Base-by-base conservation (phyloP, 495 filamentous ascomycete genomes). In the Aspergillus sparsus region DNA sequence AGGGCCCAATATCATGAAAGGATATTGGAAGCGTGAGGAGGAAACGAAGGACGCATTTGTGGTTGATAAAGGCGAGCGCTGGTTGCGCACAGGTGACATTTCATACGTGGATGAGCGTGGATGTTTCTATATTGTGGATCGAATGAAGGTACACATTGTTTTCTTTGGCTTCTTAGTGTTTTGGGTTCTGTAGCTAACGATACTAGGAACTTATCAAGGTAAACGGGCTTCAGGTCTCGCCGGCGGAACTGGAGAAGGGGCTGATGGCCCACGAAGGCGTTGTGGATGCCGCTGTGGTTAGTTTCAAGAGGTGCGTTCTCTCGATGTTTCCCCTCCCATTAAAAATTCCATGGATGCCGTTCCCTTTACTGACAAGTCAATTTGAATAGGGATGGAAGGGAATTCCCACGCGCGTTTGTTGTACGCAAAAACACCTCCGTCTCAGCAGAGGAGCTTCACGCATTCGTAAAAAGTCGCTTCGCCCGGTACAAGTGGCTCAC, bases 1-100 rank as follows among this genome's bases (percentile, higher is more conserved):
- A 15, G 49, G 49, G 9, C 49, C 49, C 13, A 53, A 53, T 34
- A 34, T 53, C 31, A 53, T 53, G 49, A 53, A 32, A 15, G 49
- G 49, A 10, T 53, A 53, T 13, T 53, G 33, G 13, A 31, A 34
- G 13, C 2, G 10, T 4, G 18, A 21, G 18, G 18, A 34, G 31
- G 49, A 53, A 15, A 53, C 49, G 4, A 33, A 7, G 2, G 31
- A 7, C 6, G 34, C 18, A 0, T 32, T 53, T 33, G 18, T 53
- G 3, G 2, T 6, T 5, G 49, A 53, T 2, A 15, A 31, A 4
- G 49, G 31, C 2, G 49, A 53, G 31, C 16, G 49, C 2, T 53
- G 49, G 49, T 34, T 53, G 49, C 16, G 31, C 7, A 53, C 49
- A 13, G 49, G 49, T 3, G 49, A 53, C n/a, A 53, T 53, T 31